A percentile compares a stretch with the other conserved stretches of the same genome.
These are phyloP conservation scores for Schizochytrium sp. DNA, from an alignment of 108 stramenopile genomes.

Conservation along the genomic window DNA sequence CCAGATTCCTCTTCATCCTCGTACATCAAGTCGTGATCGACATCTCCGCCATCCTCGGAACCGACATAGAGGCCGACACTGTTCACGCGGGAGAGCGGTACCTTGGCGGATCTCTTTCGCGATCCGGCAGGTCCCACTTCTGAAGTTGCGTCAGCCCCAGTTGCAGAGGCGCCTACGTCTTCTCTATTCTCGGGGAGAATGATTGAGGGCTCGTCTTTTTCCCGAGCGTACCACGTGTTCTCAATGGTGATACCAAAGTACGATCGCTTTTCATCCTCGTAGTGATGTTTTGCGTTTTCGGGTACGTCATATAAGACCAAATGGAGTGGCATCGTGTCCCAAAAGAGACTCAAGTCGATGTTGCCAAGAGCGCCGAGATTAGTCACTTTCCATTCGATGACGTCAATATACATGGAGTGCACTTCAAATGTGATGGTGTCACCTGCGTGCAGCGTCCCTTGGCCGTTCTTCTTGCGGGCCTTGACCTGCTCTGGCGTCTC, in stretches of 20 bases:
- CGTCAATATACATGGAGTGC: neutral
- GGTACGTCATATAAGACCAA: neutral
- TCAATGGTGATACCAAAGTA: neutral
- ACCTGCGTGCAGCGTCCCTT: neutral
- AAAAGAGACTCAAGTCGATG: neutral
- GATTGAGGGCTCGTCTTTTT: neutral
- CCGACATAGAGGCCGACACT: neutral
- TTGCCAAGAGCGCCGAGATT: neutral
- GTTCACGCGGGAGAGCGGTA: neutral
- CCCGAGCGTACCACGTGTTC: neutral
- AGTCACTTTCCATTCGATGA: neutral
- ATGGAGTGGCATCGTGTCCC: neutral
- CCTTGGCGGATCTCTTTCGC: too few relatives aligned
- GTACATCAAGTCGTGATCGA: neutral
- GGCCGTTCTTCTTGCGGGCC: neutral
- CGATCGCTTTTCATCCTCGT: neutral
- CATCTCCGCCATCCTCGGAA: neutral
- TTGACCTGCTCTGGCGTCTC: neutral
- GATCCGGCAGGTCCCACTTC: too few relatives aligned
- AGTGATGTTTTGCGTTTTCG: neutral
- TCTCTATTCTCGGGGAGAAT: neutral
- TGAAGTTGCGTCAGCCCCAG: too few relatives aligned
- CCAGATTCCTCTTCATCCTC: neutral
- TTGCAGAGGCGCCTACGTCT: neutral
- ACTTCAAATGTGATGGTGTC: neutral